Evolutionary conservation across 140 eudicot genomes (phyloP), one percentile per base, ranked within the genome.

Genomic region (Ambrosia hybrid): DNA sequence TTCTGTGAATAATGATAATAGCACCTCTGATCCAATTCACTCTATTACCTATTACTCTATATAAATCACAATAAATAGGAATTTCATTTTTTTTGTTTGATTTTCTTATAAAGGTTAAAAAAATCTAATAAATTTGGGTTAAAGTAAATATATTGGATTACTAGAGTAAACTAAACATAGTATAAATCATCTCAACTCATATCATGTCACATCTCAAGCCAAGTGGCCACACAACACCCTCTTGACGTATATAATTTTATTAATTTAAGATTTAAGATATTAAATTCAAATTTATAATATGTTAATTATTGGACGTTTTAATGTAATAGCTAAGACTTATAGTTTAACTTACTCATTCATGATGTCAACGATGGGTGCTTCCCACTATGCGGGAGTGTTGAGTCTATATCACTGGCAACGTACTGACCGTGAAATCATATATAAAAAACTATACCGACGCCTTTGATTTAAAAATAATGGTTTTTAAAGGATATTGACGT

Each of bases 131-230:
- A 30, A 30, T 2, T 30, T 0, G 34, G 34, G 34, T 30, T 30
- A 30, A 30, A 30, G 34, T 30, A 41, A 41, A 4, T 41, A 41
- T 41, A 41, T 41, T 41, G 48, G 9, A 41, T 41, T 41, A 41
- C 9, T 41, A 41, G 9, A 4, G 48, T 4, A 41, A 41, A 41
- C 2, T 41, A 41, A 41, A 49, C 0, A 49, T 10, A 57, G 67
- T 57, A 39, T 26, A 12, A 34, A 71, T 57, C 45, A 36, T 57
- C 57, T 57, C 57, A 41, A 45, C 37, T 14, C 9, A 15, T 43
- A 6, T 16, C 71, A 45, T 72, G 68, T 72, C 76, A 72, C 76
- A 58, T 72, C 68, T 72, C 33, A 14, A 17, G 15, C 16, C 67
- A 72, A 72, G 76, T 57, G 76, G 76, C 5, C 38, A 65, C 6